Base-by-base conservation (phyloP, 345 rosid species). In the Euclidium syriacum region DNA sequence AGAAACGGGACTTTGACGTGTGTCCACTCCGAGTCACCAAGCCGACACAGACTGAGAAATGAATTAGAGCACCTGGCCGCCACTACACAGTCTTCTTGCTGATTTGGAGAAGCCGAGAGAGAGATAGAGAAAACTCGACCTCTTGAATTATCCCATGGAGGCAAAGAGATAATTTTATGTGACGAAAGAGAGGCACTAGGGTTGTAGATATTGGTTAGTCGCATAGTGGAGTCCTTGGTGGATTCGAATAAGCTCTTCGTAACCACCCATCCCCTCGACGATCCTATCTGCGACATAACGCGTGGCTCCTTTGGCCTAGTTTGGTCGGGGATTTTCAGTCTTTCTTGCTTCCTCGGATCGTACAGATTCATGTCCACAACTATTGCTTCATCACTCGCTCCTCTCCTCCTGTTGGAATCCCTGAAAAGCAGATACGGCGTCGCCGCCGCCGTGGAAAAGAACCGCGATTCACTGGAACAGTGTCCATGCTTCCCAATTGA, bases 111-210 rank as follows among this genome's bases (percentile, higher is more conserved):
- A 22, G 65, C 65, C 6, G 65, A 59, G 23, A 59, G 53, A 43
- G 32, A 59, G 42, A 59, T 44, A 3, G 12, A 0, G 7, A 32
- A 0, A 10, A n/a, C n/a, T n/a, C 0, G 2, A 26, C 1, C 12
- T 24, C 1, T 11, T 3, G 0, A 11, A 23, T 15, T 22, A 23
- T 36, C 8, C 35, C 9, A 15, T 7, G 64, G 52, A 18, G 64
- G 52, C 20, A 59, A 30, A 18, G 18, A 0, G 27, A 41, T 41
- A 29, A 59, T 52, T 10, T 59, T 59, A 2, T 3, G 64, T 4
- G 52, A 30, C 5, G 64, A 59, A 43, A 15, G 53, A 46, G 54
- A 46, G 33, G 65, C 65, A 23, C 33, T 20, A 4, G 65, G 65
- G 43, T 60, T 60, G 23, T 4, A 60, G 4, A 60, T 46, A 4